phyloP scores from a whole-genome alignment of 2,329 filamentous ascomycete species.

The Aspergillus fijiensis region DNA sequence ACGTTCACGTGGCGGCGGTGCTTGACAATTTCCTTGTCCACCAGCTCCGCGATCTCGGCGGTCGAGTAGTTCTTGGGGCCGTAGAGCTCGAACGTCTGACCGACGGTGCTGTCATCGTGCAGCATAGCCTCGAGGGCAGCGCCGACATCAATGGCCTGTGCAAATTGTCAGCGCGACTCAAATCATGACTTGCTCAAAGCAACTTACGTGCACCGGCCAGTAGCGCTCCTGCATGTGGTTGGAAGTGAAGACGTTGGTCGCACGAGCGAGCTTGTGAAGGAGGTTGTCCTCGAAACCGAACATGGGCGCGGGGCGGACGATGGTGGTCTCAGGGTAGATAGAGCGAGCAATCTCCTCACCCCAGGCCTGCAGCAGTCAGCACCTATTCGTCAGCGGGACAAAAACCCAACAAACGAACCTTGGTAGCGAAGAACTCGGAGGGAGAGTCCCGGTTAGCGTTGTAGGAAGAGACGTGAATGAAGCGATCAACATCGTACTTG shows the following conservation, averaged over 20 bases:
- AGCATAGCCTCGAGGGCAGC: slow-evolving; percentile 85
- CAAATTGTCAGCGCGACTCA: slow-evolving; percentile 16
- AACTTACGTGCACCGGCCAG: slow-evolving; percentile 80
- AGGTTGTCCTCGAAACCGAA: slow-evolving; percentile 95
- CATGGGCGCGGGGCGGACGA: slow-evolving; percentile 88
- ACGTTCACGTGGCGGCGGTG: slow-evolving; percentile 87
- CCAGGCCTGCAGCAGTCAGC: slow-evolving; percentile 55
- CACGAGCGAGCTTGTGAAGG: slow-evolving; percentile 77
- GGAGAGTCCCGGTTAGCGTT: slow-evolving; percentile 78
- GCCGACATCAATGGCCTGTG: slow-evolving; percentile 81
- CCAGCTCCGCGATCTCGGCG: slow-evolving; percentile 78
- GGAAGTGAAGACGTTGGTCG: slow-evolving; percentile 78
- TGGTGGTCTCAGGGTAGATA: slow-evolving; percentile 95
- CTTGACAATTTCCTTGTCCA: slow-evolving; percentile 91
- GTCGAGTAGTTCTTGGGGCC: slow-evolving; percentile 91
- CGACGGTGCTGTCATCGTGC: slow-evolving; percentile 84
- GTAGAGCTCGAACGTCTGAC: slow-evolving; percentile 90
- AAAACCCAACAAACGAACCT: slow-evolving; percentile 53
- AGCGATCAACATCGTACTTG: slow-evolving; percentile 97
- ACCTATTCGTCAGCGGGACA: neutral
- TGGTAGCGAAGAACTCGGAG: slow-evolving; percentile 88
- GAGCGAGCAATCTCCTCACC: slow-evolving; percentile 80
- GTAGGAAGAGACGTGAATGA: slow-evolving; percentile 94
- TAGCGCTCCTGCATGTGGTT: slow-evolving; percentile 93
- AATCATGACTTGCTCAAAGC: neutral